Base-by-base conservation (phyloP, 371 early-diverging fungal genomes). In the Dichotomocladium elegans region DNA sequence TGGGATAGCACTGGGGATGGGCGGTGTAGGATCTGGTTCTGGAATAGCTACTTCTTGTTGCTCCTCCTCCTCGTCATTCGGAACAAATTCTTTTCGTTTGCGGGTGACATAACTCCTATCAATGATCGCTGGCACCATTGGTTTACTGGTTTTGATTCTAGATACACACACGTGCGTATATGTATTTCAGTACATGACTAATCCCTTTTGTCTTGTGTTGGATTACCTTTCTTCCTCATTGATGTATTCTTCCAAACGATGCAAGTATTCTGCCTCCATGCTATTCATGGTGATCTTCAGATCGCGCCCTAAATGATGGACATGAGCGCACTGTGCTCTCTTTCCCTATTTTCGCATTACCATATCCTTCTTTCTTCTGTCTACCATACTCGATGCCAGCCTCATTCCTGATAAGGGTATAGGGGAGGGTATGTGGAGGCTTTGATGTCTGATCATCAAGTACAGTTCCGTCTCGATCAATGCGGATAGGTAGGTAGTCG, bases 401-500 rank as follows among this genome's bases (percentile, higher is more conserved):
- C 61, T 79, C 78, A 55, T 87, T 87, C 55, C 86, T 74, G 30
- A 92, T 74, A 3, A 79, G 75, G 19, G 82, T 78, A 27, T 72
- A 70, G 1, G 74, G 75, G 48, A 90, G 72, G 22, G 80, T 60
- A 57, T 92, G 89, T 11, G 91, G 87, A 1, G 86, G 75, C 34
- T 80, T 64, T 59, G 68, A 60, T 10, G 85, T 77, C 41, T 82
- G 72, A 47, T 88, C 88, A 54, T 92, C 92, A 6, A 90, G 69
- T 41, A 91, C 84, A 45, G 76, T 73, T 26, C 81, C 83, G 56
- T 89, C 78, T 7, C 76, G 79, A 45, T 82, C 81, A 64, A 80
- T 72, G 1, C 80, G 74, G 12, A 88, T 79, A 2, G 80, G 79
- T 10, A 75, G 74, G 43, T 86, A 90, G 55, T 93, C 92, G 7